Base-by-base conservation (phyloP, 2,329 filamentous ascomycete genomes). In the Neophaeococcomyces mojaviensis region DNA sequence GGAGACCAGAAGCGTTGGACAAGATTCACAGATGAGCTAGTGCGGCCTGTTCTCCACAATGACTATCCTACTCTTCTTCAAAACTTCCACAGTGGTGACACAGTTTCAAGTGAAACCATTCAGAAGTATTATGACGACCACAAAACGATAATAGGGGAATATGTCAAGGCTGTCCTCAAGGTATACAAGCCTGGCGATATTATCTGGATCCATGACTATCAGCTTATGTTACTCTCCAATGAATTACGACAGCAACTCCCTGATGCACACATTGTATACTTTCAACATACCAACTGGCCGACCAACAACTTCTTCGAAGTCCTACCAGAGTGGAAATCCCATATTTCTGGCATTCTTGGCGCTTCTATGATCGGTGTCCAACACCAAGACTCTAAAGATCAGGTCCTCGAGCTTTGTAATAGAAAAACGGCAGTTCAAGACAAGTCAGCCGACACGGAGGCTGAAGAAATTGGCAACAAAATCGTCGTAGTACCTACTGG, bases 311-410 rank as follows among this genome's bases (percentile, higher is more conserved):
- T 94, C 62, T 79, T 96, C 63, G 81, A 89, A 39, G 95, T 89
- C 64, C 72, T 96, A 46, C 86, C 87, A 31, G 81, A 87, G 53
- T 80, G 90, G 55, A 95, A 94, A 66, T 88, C 96, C 63, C 76
- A 97, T 9, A 72, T 97, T 12, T 88, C 92, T 56, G 92, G 92
- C 39, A 81, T 95, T 38, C 73, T 97, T 34, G 89, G 90, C 15
- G 80, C 90, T 46, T 96, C 96, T 65, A 82, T 97, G 71, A 80
- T 97, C 52, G 89, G 88, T 1, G 96, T 97, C 69, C 90, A 97
- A 66, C 92, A 88, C 6, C 92, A 88, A 69, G 92, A 88, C 64
- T 97, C 95, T 65, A 90, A 89, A 12, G 81, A 89, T 19, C 90
- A 97, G 65, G 97, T 97, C 64, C 81, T 88, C 31, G 95, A 88